Evolutionary conservation across 352 stramenopile genomes (phyloP), one percentile per base, ranked within the genome.

Genomic region (Aphanomyces euteiches): DNA sequence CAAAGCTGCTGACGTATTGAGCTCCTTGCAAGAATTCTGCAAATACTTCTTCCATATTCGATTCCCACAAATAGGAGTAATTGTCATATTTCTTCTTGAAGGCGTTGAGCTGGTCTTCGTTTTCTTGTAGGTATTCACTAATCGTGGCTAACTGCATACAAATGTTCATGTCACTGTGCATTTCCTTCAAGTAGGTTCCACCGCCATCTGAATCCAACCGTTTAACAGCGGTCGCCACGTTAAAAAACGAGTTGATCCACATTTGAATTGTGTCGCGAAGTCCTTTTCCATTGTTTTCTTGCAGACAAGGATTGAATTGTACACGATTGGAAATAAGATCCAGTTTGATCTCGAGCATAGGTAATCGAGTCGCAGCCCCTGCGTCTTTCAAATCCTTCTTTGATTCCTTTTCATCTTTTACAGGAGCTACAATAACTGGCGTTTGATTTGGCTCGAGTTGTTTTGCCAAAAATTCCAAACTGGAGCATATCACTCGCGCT

Each of bases 341-440:
- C 5, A 99, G 80, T 69, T 98, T 97, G 73, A 99, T 97, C 75
- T 99, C 96, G 47, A 99, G 86, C 87, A 99, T 96, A 36, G 97
- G 96, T 39, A 98, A 72, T 8, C 84, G 78, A 57, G 75, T 17
- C 0, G 77, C 66, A 38, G 73, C 73, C 1, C 64, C 68, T 54
- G 76, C 78, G 65, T 85, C 79, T 21, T 76, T 73, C 19, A 61
- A 63, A 37, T 69, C 73, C 47, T 34, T 78, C 72, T 82, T 85
- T 39, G 68, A 76, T 65, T 81, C 74, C 73, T 71, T 79, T 37
- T 56, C 56, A 73, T 85, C 60, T 63, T 17, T 69, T 72, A 47
- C 58, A 56, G 3, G 73, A 72, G 40, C 73, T 77, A 19, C 75
- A 74, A 8, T 70, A 75, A 3, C 75, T 80, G n/a, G 80, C 79